Evolutionary conservation across 768 basidiomycete species (phyloP), one percentile per base, ranked within the genome.

Genomic region (Collybia sp.): DNA sequence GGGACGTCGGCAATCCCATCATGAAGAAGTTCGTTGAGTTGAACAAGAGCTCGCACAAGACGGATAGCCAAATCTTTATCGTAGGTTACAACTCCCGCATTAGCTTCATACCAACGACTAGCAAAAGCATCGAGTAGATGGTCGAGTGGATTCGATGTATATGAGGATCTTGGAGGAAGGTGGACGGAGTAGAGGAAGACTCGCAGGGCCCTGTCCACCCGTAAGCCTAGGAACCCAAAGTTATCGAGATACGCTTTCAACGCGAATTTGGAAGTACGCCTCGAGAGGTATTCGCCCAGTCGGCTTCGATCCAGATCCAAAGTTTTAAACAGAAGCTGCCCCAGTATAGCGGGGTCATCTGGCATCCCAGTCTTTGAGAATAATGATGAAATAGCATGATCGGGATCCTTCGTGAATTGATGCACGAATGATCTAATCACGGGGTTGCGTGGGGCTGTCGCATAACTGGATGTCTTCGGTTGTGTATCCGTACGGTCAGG

Each of bases 1-100:
- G 79, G 71, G 43, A 80, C 77, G 47, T 79, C 73, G 12, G 82
- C 72, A 48, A 88, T 77, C n/a, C 73, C 76, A 6, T 80, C 85
- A 55, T 97, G 89, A 40, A 97, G 66, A 16, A 85, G 79, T 40
- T 94, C 91, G 59, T 96, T 95, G 45, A 99, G 76, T 59, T 93
- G 88, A 42, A 88, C 81, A 51, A 93, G 79, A 3, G 90, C 83
- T 44, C 85, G 78, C 32, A 89, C 85, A 39, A 95, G 80, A 40
- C 80, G 80, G 52, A 77, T 69, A 12, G 88, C 84, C 51, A 90
- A 71, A 57, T 92, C 88, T 63, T 81, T 86, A 68, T 92, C 88
- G 58, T 85, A 94, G 2, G 85, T 78, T 18, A 92, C 82, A 18
- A 79, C 74, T 40, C 76, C 72, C 5, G 82, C 77, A 58, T 99